Percentiles rank a stretch among this genome's conserved stretches.
These are phyloP conservation scores for Pseudogymnoascus sp. DNA, from an alignment of 2,329 filamentous ascomycete genomes.

Conservation along the genomic window DNA sequence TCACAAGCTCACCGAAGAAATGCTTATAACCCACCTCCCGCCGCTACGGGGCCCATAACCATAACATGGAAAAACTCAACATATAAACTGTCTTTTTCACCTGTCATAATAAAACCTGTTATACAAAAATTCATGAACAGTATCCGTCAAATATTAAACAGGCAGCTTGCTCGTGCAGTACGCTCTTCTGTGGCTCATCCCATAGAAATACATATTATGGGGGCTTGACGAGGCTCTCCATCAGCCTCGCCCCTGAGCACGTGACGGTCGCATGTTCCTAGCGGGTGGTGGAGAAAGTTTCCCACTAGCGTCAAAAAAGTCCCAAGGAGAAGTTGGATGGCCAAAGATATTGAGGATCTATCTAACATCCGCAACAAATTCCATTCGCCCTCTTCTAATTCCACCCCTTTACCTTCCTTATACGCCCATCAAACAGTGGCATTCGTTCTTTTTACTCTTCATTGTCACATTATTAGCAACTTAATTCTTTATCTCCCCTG, in stretches of 20 bases:
- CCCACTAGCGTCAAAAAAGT: constrained; percentile 9
- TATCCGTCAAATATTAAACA: not conserved
- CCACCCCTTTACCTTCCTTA: not conserved
- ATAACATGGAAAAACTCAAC: not conserved
- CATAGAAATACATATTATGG: not conserved
- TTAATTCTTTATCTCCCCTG: constrained; percentile 1
- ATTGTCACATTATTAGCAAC: not conserved
- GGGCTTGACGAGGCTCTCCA: not conserved
- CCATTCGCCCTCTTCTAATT: not conserved
- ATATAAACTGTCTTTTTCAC: not conserved
- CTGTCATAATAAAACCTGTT: not conserved
- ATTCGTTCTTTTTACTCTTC: constrained; percentile 6
- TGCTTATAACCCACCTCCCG: not conserved
- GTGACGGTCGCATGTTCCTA: not conserved
- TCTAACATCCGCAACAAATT: not conserved
- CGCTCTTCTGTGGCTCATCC: not conserved
- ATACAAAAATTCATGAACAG: not conserved
- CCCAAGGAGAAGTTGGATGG: not conserved
- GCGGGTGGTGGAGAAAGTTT: constrained; percentile 4
- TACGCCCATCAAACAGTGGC: constrained; percentile 2
- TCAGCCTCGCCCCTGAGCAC: constrained; percentile 2
- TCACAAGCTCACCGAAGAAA: constrained; percentile 1
- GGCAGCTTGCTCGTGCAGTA: not conserved
- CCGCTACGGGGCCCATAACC: not conserved
- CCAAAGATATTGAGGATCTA: not conserved